Conservation (phyloP, 2,329 filamentous ascomycete genomes). For the Fonsecaea multimorphosa region DNA sequence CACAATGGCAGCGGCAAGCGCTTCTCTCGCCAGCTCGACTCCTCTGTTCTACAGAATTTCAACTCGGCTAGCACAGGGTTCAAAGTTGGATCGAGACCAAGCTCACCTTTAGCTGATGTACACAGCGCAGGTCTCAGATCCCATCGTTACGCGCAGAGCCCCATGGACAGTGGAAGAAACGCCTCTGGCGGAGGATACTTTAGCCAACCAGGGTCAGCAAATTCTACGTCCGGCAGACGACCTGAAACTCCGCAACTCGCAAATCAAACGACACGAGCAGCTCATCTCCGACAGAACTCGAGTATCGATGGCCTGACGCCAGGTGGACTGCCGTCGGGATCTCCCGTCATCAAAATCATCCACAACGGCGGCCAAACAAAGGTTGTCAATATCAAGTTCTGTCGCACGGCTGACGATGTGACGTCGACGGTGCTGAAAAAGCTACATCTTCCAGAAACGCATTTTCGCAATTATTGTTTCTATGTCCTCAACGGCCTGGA, state of each 20-base stretch:
- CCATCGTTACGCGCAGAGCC: slow-evolving; percentile 67
- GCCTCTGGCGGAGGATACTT: slow-evolving; percentile 61
- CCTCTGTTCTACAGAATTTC: slow-evolving; percentile 48
- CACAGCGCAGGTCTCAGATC: slow-evolving; percentile 58
- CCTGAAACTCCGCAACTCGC: slow-evolving; percentile 69
- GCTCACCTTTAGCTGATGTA: slow-evolving; percentile 71
- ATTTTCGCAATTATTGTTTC: slow-evolving; percentile 95
- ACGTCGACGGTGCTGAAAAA: slow-evolving; percentile 89
- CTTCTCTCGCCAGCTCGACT: slow-evolving; percentile 60
- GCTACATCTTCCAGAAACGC: slow-evolving; percentile 84
- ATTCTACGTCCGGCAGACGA: slow-evolving; percentile 60
- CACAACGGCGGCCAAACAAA: slow-evolving; percentile 90
- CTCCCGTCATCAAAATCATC: slow-evolving; percentile 90
- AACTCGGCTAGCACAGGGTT: slow-evolving; percentile 49
- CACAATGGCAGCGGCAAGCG: slow-evolving; percentile 62
- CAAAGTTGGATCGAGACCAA: slow-evolving; percentile 70
- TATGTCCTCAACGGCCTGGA: slow-evolving; percentile 88
- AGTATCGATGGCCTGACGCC: slow-evolving; percentile 87
- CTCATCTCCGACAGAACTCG: slow-evolving; percentile 78
- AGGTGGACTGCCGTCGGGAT: slow-evolving; percentile 81
- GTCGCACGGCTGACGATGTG: slow-evolving; percentile 89
- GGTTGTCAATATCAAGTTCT: slow-evolving; percentile 90
- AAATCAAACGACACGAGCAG: slow-evolving; percentile 64
- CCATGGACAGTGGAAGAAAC: slow-evolving; percentile 60
- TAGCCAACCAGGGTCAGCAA: slow-evolving; percentile 60